These are phyloP conservation scores for Ophiostoma fasciatum DNA, from an alignment of 2,329 filamentous ascomycete species.

Conservation along the genomic window DNA sequence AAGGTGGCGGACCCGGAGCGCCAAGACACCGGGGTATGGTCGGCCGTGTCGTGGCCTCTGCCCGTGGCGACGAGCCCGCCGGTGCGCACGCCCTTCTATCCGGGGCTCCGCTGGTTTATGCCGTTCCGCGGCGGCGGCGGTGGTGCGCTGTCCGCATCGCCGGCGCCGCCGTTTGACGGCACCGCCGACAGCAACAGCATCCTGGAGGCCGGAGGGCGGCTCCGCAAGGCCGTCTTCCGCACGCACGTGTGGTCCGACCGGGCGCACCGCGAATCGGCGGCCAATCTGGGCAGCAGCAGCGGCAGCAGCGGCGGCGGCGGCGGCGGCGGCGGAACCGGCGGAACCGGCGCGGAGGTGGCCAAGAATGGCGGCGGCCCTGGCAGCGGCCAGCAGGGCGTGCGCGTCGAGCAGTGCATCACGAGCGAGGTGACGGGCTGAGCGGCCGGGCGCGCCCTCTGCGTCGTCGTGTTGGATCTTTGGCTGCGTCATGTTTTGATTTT, in stretches of 20 bases:
- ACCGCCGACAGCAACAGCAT: neutral
- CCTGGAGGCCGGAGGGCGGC: too few species aligned
- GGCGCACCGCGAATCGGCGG: neutral
- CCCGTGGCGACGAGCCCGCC: too few species aligned
- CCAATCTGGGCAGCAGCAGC: too few species aligned
- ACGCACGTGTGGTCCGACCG: constrained; percentile 8
- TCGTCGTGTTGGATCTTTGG: too few species aligned
- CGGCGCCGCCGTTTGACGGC: constrained; percentile 4
- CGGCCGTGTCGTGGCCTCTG: too few species aligned
- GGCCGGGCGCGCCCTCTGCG: too few species aligned
- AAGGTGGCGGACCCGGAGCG: too few species aligned
- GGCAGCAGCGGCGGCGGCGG: too few species aligned
- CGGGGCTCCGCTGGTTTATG: constrained; percentile 8
- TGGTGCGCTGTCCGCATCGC: too few species aligned
- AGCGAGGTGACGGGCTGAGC: constrained; percentile 2
- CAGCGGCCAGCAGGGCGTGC: constrained; percentile 3
- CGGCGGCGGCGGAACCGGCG: neutral
- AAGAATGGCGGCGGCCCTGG: neutral
- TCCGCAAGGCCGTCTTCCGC: too few species aligned
- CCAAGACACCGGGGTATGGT: too few species aligned
- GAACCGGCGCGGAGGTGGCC: neutral
- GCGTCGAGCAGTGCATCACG: constrained; percentile 5
- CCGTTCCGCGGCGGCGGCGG: too few species aligned
- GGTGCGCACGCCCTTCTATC: constrained; percentile 2
- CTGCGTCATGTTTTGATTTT: neutral